Evolutionary conservation across 768 basidiomycete genomes (phyloP).

Genomic region (Piloderma croceum): DNA sequence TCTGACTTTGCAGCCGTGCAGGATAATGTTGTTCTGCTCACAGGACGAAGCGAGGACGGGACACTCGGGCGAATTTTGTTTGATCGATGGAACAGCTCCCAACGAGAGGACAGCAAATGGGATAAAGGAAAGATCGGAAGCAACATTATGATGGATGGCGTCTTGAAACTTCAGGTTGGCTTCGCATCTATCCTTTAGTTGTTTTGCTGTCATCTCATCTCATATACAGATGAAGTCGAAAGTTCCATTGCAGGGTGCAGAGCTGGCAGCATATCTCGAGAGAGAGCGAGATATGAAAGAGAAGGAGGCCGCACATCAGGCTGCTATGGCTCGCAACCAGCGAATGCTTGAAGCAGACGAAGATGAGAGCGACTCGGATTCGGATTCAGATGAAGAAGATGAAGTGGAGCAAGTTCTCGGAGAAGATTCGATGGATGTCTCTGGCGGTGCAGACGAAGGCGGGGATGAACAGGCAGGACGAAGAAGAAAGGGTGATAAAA

Average conservation of each 20-base stretch:
- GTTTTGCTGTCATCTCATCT: slow-evolving; percentile 5
- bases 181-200: background rate
- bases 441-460: slow-evolving; percentile 29
- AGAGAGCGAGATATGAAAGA: slow-evolving; percentile 75
- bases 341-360: slow-evolving; percentile 93
- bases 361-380: slow-evolving; percentile 75
- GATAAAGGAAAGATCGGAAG: slow-evolving; percentile 86
- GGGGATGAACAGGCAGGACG: too few relatives aligned
- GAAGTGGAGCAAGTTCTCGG: slow-evolving; percentile 58
- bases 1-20: slow-evolving; percentile 77
- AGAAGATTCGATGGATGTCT: slow-evolving; percentile 43
- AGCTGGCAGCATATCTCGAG: slow-evolving; percentile 75
- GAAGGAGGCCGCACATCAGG: slow-evolving; percentile 81
- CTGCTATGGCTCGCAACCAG: slow-evolving; percentile 74
- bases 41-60: slow-evolving; percentile 70
- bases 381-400: slow-evolving; percentile 58
- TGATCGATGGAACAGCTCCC: slow-evolving; percentile 78
- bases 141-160: slow-evolving; percentile 76
- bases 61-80: slow-evolving; percentile 77
- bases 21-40: slow-evolving; percentile 85
- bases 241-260: slow-evolving; percentile 82
- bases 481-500: slow-evolving; percentile 43
- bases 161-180: slow-evolving; percentile 60
- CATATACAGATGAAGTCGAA: slow-evolving; percentile 72
- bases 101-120: slow-evolving; percentile 79